Evolutionary conservation across 1,284 basidiomycete species (phyloP).

Genomic region (Afroboletus lepidellus): DNA sequence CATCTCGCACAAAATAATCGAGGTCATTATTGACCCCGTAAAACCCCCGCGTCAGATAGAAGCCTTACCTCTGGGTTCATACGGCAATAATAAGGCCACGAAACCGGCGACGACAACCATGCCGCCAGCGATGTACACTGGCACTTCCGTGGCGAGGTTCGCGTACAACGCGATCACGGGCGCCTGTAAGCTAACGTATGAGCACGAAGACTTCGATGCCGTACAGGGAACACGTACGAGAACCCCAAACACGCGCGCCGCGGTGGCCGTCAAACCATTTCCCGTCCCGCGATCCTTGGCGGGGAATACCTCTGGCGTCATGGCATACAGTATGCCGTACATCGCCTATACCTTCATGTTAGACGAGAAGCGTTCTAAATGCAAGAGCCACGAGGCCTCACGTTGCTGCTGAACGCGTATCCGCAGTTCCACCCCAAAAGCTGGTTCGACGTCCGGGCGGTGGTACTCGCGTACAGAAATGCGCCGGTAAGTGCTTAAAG

Average conservation of each 20-base stretch:
- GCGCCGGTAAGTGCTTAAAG: slow-evolving; percentile 58
- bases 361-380: no score
- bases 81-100: slow-evolving; percentile 69
- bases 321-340: slow-evolving; percentile 71
- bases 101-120: slow-evolving; percentile 66
- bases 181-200: slow-evolving; percentile 40
- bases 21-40: not conserved
- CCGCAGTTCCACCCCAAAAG: slow-evolving; percentile 75
- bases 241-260: slow-evolving; percentile 63
- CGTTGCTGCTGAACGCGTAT: slow-evolving; percentile 60
- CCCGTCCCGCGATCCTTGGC: slow-evolving; percentile 72
- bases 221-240: slow-evolving; percentile 39
- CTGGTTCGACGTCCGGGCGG: slow-evolving; percentile 57
- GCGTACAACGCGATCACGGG: slow-evolving; percentile 74
- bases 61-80: slow-evolving; percentile 71
- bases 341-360: slow-evolving; percentile 42
- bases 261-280: slow-evolving; percentile 61
- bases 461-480: slow-evolving; percentile 69
- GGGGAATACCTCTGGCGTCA: slow-evolving; percentile 69
- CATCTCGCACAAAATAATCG: not conserved
- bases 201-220: not conserved
- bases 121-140: slow-evolving; percentile 76
- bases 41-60: slow-evolving; percentile 45
- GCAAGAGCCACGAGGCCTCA: slow-evolving; percentile 23
- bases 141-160: slow-evolving; percentile 61